Evolutionary conservation across 163 green algal genomes (phyloP).

Genomic region (Chloroidium sp.): DNA sequence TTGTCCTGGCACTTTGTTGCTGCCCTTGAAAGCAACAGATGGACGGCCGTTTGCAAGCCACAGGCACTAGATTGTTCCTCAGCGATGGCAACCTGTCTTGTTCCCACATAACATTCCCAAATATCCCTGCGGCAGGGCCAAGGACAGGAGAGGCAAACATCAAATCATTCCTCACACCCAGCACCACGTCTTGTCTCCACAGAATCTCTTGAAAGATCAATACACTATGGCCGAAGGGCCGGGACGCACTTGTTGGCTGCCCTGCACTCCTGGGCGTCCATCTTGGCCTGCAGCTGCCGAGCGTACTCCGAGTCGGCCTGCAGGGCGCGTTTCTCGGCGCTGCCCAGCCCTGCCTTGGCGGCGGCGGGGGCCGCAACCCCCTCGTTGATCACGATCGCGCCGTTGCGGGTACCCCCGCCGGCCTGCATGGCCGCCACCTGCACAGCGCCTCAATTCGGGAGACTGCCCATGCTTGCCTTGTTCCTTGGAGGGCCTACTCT

Average conservation of each 20-base stretch:
- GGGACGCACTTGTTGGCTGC: conserved; percentile 2
- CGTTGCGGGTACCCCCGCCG: conserved; percentile 1
- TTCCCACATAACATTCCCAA: no score
- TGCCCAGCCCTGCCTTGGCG: not conserved
- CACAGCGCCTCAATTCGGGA: not conserved
- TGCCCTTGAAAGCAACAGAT: no score
- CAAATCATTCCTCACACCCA: no score
- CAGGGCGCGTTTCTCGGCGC: not conserved
- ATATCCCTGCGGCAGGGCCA: no score
- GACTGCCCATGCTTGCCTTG: not conserved
- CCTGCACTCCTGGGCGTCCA: conserved; percentile 44
- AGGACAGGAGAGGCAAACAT: no score
- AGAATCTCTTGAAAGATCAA: no score
- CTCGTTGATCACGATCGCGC: conserved; percentile 8
- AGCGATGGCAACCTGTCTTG: no score
- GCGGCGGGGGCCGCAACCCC: not conserved
- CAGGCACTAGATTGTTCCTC: no score
- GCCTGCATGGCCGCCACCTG: conserved; percentile 1
- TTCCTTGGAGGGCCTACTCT: no score
- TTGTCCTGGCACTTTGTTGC: no score
- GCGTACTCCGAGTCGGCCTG: conserved; percentile 69
- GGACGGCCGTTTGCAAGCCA: no score
- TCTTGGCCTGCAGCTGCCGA: conserved; percentile 67
- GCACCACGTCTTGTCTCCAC: no score
- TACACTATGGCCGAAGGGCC: not conserved